Evolutionary conservation across 768 basidiomycete species (phyloP).

Genomic region (Tricholoma flavovirens): DNA sequence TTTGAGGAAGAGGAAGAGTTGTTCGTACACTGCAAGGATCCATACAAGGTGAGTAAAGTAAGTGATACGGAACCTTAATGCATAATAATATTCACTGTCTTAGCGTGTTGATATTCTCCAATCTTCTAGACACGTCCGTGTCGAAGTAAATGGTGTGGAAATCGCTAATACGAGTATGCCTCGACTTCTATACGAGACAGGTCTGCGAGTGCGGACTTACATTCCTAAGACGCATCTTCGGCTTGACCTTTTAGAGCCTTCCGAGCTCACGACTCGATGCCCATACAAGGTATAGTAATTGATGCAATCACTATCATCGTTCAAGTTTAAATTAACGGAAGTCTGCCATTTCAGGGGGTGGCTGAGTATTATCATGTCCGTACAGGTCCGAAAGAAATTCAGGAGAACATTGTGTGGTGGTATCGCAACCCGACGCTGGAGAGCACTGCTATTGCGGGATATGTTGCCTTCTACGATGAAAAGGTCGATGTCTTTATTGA

Average conservation of each 20-base stretch:
- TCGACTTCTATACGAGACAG: constrained; percentile 52
- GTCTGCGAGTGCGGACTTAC: constrained; percentile 51
- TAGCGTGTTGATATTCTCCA: constrained; percentile 58
- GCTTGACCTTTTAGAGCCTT: constrained; percentile 43
- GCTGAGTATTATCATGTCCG: constrained; percentile 54
- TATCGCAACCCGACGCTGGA: constrained; percentile 51
- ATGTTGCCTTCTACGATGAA: constrained; percentile 60
- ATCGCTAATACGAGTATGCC: constrained; percentile 53
- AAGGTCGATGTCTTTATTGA: constrained; percentile 64
- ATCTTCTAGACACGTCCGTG: constrained; percentile 55
- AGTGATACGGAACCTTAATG: neutral
- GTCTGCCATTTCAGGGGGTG: constrained; percentile 36
- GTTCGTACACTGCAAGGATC: constrained; percentile 58
- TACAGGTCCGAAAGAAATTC: constrained; percentile 35
- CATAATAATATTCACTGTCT: neutral
- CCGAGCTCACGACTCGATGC: constrained; percentile 42
- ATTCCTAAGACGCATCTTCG: constrained; percentile 53
- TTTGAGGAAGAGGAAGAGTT: constrained; percentile 66
- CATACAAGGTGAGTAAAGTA: constrained; percentile 49
- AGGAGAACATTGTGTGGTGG: constrained; percentile 57
- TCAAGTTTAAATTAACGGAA: too few species aligned
- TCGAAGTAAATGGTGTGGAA: constrained; percentile 58
- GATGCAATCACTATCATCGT: too few species aligned
- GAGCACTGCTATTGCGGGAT: constrained; percentile 43
- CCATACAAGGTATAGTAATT: constrained; percentile 54